phyloP scores from a whole-genome alignment of 2,329 filamentous ascomycete species.

The Sclerotiophoma versabilis region DNA sequence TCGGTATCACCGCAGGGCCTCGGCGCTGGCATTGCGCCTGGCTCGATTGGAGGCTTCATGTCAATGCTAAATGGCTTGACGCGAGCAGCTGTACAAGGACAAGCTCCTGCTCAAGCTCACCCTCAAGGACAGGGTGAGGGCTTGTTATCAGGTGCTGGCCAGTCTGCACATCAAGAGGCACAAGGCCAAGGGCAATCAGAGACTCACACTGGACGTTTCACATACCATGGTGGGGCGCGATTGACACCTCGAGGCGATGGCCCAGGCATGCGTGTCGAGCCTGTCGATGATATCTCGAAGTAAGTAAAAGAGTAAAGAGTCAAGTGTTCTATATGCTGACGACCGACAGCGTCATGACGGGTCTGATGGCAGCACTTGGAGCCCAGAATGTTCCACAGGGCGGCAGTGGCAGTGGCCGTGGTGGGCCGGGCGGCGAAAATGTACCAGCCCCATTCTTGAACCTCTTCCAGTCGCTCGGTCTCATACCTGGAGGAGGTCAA shows the following conservation, averaged over 20 bases:
- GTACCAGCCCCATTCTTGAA: constrained; percentile 51
- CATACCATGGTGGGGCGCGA: constrained; percentile 45
- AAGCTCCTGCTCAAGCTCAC: constrained; percentile 17
- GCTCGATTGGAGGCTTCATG: constrained; percentile 52
- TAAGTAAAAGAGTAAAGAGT: constrained; percentile 48
- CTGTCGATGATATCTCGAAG: constrained; percentile 54
- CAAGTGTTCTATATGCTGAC: constrained; percentile 22
- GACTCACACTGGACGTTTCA: constrained; percentile 34
- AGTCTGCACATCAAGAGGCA: constrained; percentile 26
- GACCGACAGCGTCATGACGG: constrained; percentile 37
- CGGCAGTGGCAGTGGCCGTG: constrained; percentile 11
- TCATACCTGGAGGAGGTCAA: constrained; percentile 44
- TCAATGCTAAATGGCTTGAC: constrained; percentile 57
- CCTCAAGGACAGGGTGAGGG: constrained; percentile 28
- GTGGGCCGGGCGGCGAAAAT: constrained; percentile 13
- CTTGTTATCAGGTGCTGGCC: constrained; percentile 19
- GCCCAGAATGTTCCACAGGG: constrained; percentile 23
- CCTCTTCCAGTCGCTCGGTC: constrained; percentile 50
- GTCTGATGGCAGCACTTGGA: constrained; percentile 45
- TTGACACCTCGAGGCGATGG: constrained; percentile 60
- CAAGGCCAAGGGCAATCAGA: constrained; percentile 22
- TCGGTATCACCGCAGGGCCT: constrained; percentile 36
- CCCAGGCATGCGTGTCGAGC: constrained; percentile 57
- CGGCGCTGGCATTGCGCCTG: constrained; percentile 29
- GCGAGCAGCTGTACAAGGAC: constrained; percentile 37